Evolutionary conservation across 2,329 filamentous ascomycete species (phyloP).

Genomic region (Torrubiella hemipterigena): DNA sequence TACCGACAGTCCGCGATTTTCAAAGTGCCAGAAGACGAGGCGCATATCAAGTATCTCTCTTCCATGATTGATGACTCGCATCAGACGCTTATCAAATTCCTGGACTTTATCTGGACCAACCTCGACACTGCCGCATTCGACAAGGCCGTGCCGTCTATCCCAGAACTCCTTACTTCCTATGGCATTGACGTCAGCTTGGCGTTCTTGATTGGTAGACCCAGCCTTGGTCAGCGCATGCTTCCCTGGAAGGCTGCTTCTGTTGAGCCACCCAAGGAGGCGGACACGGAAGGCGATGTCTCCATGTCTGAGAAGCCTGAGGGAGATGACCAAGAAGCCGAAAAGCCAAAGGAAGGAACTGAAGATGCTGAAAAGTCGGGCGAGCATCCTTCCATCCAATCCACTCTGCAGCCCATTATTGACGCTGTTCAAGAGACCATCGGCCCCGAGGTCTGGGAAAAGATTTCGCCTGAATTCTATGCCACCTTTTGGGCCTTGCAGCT

Average conservation of each 20-base stretch:
- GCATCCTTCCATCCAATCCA: slow-evolving; percentile 16
- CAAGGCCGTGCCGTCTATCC: slow-evolving; percentile 60
- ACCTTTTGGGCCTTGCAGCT: slow-evolving; percentile 88
- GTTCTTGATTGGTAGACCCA: slow-evolving; percentile 70
- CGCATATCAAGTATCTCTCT: slow-evolving; percentile 79
- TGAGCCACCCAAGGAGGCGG: slow-evolving; percentile 19
- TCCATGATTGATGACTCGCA: slow-evolving; percentile 87
- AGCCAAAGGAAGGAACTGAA: slow-evolving; percentile 14
- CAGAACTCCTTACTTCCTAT: slow-evolving; percentile 63
- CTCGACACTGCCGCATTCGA: slow-evolving; percentile 68
- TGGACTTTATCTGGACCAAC: slow-evolving; percentile 78
- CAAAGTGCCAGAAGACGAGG: slow-evolving; percentile 55
- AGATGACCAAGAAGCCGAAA: no score
- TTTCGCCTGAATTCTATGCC: slow-evolving; percentile 73
- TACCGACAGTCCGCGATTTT: slow-evolving; percentile 81
- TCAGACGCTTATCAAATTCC: slow-evolving; percentile 71
- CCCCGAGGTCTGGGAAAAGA: slow-evolving; percentile 50
- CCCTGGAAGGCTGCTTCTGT: slow-evolving; percentile 25
- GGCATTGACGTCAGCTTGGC: slow-evolving; percentile 71
- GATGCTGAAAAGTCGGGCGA: slow-evolving; percentile 20
- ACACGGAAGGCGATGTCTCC: slow-evolving; percentile 45
- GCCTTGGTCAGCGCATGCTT: slow-evolving; percentile 55
- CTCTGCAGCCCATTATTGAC: slow-evolving; percentile 60
- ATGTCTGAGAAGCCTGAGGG: slow-evolving; percentile 29
- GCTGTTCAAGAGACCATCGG: slow-evolving; percentile 52